A percentile compares a stretch with the other conserved stretches of the same genome.
phyloP scores from a whole-genome alignment of 2,329 filamentous ascomycete genomes.

The Huntiella savannae region DNA sequence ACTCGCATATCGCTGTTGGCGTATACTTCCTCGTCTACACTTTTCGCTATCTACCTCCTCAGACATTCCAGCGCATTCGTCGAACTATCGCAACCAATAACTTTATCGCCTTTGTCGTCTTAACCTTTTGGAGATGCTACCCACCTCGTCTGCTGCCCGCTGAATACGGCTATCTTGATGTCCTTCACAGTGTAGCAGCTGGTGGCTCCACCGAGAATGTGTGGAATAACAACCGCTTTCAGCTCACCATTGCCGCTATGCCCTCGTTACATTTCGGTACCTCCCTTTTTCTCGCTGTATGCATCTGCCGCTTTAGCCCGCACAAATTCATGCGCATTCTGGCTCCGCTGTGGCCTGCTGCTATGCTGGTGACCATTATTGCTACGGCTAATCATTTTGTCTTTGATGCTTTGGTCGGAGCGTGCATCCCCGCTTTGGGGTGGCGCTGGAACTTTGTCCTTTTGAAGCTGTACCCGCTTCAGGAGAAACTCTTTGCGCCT shows the following conservation, averaged over 20 bases:
- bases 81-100: conserved; percentile 30
- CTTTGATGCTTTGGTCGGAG: conserved; percentile 20
- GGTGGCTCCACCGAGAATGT: conserved; percentile 15
- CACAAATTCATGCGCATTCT: conserved; percentile 20
- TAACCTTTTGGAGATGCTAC: conserved; percentile 28
- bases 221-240: conserved; percentile 27
- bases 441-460: conserved; percentile 18
- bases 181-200: conserved; percentile 20
- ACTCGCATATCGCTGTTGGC: conserved; percentile 27
- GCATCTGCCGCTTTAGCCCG: conserved; percentile 21
- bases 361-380: conserved; percentile 24
- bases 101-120: conserved; percentile 26
- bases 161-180: conserved; percentile 28
- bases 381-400: conserved; percentile 24
- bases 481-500: conserved; percentile 16
- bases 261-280: conserved; percentile 29
- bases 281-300: conserved; percentile 20
- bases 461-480: conserved; percentile 15
- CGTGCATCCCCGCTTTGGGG: conserved; percentile 18
- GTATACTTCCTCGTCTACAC: conserved; percentile 28
- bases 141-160: conserved; percentile 28
- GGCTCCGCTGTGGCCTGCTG: conserved; percentile 23
- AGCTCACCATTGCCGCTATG: conserved; percentile 30
- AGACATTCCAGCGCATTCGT: conserved; percentile 23
- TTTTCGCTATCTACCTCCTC: conserved; percentile 25